These are phyloP conservation scores for Aspergillus luchuensis DNA, from an alignment of 2,329 filamentous ascomycete species.

Conservation along the genomic window DNA sequence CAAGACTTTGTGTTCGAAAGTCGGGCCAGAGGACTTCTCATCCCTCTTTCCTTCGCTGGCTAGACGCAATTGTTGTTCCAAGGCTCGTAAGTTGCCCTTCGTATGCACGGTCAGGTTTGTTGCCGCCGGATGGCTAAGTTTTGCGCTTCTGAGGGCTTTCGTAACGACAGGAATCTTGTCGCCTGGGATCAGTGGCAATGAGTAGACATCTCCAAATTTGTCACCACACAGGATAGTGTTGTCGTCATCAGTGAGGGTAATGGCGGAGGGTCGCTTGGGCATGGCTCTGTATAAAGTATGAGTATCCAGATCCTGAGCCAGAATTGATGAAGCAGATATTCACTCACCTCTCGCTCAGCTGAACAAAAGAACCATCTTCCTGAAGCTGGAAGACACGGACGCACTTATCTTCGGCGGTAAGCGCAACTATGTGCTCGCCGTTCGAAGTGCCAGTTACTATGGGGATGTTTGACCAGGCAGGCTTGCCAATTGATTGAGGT, in stretches of 20 bases:
- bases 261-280: slow-evolving; percentile 83
- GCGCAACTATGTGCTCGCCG: slow-evolving; percentile 69
- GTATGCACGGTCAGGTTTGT: slow-evolving; percentile 63
- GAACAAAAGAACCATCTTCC: slow-evolving; percentile 60
- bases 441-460: slow-evolving; percentile 66
- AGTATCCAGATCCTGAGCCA: slow-evolving; percentile 1
- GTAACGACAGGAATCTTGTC: slow-evolving; percentile 40
- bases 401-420: slow-evolving; percentile 89
- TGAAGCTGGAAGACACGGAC: slow-evolving; percentile 78
- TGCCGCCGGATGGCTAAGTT: slow-evolving; percentile 55
- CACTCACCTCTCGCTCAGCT: slow-evolving; percentile 71
- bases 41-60: slow-evolving; percentile 48
- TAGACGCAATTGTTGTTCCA: slow-evolving; percentile 59
- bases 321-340: neutral
- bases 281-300: slow-evolving; percentile 61
- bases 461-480: slow-evolving; percentile 64
- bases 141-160: slow-evolving; percentile 29
- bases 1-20: slow-evolving; percentile 75
- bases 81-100: slow-evolving; percentile 58
- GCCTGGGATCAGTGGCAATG: slow-evolving; percentile 68
- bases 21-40: slow-evolving; percentile 41
- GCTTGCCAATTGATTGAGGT: slow-evolving; percentile 24
- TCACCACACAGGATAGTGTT: slow-evolving; percentile 79
- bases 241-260: slow-evolving; percentile 69
- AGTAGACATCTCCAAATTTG: slow-evolving; percentile 97